A percentile compares a stretch with the other conserved stretches of the same genome.
Evolutionary conservation across 805 yeast genomes (phyloP).

Genomic region (Saccharomycopsis vini): DNA sequence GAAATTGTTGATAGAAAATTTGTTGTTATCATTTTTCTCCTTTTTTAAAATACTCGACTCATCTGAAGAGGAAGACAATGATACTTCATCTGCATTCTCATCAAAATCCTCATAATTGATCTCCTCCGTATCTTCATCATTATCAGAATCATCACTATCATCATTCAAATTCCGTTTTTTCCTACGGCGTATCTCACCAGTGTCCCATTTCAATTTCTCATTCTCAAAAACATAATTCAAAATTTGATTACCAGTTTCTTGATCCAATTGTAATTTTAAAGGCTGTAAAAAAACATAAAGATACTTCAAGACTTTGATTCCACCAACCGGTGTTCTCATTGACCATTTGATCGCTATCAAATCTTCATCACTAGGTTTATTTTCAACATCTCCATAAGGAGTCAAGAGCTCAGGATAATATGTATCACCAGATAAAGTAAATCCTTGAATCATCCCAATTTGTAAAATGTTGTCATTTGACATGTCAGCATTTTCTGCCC

Average conservation of each 20-base stretch:
- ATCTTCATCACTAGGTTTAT: conserved; percentile 12
- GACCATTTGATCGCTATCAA: conserved; percentile 55
- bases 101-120: conserved; percentile 15
- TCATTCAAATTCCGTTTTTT: background rate
- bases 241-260: conserved; percentile 52
- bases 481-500: conserved; percentile 58
- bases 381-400: conserved; percentile 30
- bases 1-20: no score
- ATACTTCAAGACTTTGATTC: conserved; percentile 68
- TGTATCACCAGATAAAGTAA: conserved; percentile 50
- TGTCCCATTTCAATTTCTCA: conserved; percentile 22
- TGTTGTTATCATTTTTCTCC: no score
- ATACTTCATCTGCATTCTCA: conserved; percentile 16
- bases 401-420: conserved; percentile 64
- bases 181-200: background rate
- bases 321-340: conserved; percentile 82
- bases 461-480: conserved; percentile 54
- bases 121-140: conserved; percentile 15
- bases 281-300: conserved; percentile 59
- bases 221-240: conserved; percentile 66
- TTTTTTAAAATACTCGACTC: no score
- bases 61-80: no score
- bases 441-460: conserved; percentile 57
- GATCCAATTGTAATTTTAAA: conserved; percentile 63
- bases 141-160: conserved; percentile 13